A percentile compares a stretch with the other conserved stretches of the same genome.
phyloP scores from a whole-genome alignment of 371 early-diverging fungal species.

The Lichtheimia ramosa region DNA sequence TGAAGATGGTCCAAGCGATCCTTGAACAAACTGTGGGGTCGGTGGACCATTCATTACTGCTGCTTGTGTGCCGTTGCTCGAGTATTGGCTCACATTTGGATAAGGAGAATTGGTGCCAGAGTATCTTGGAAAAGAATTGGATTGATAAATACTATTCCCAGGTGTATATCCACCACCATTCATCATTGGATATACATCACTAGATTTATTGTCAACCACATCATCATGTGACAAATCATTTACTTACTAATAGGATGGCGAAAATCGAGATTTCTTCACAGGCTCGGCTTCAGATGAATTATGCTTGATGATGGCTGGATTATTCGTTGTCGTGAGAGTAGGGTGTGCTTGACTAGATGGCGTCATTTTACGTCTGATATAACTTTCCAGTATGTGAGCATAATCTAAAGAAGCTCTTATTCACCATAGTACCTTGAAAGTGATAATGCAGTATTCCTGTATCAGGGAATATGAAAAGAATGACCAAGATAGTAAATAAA shows the following conservation, averaged over 20 bases:
- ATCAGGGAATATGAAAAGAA: neutral
- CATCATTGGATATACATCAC: conserved; percentile 33
- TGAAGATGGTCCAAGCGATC: conserved; percentile 20
- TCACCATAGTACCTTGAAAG: neutral
- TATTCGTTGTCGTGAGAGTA: conserved; percentile 12
- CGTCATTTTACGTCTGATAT: conserved; percentile 16
- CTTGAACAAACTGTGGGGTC: conserved; percentile 20
- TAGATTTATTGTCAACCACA: neutral
- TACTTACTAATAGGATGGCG: conserved; percentile 19
- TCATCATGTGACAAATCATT: neutral
- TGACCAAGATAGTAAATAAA: neutral
- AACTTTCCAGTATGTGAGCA: neutral
- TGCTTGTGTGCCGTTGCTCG: conserved; percentile 4
- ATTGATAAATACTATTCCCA: conserved; percentile 12
- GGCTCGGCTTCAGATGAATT: conserved; percentile 14
- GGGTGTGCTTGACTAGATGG: conserved; percentile 18
- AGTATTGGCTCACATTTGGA: conserved; percentile 15
- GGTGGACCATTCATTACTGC: conserved; percentile 14
- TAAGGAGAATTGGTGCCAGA: conserved; percentile 13
- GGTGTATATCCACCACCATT: conserved; percentile 16
- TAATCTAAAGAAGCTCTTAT: too few species aligned
- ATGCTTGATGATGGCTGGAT: conserved; percentile 17
- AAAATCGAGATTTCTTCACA: conserved; percentile 16
- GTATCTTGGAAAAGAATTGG: conserved; percentile 11
- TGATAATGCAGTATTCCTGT: neutral